Percentiles rank a stretch among this genome's conserved stretches.
Evolutionary conservation across 2,329 filamentous ascomycete genomes (phyloP).

Genomic region (Colletotrichum higginsianum): DNA sequence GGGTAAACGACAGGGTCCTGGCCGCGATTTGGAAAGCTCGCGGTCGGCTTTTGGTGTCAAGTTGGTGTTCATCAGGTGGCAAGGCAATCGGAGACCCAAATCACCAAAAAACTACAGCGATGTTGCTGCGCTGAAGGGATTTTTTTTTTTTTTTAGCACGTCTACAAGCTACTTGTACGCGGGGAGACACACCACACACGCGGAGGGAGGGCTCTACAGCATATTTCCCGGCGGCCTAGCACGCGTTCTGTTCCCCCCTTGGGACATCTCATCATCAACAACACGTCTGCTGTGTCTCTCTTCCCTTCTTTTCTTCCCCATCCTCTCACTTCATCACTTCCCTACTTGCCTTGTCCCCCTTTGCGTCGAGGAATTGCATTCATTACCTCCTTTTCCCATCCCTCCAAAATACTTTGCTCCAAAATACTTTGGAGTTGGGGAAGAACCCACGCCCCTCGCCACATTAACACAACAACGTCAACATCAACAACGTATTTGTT

Average conservation of each 20-base stretch:
- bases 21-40: slow-evolving; percentile 18
- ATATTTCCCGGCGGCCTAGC: not conserved
- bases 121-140: slow-evolving; percentile 5
- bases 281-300: not conserved
- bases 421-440: not conserved
- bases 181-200: not conserved
- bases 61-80: not conserved
- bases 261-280: not conserved
- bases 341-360: not conserved
- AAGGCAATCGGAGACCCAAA: not conserved
- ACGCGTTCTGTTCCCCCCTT: not conserved
- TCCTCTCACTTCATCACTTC: too few relatives aligned
- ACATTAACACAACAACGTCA: not conserved
- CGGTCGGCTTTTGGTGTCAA: not conserved
- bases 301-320: not conserved
- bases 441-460: not conserved
- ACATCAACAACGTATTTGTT: not conserved
- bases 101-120: not conserved
- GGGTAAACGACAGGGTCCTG: not conserved
- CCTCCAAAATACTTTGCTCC: not conserved
- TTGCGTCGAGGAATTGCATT: not conserved
- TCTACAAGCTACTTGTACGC: not conserved
- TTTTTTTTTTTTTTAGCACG: not conserved
- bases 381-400: not conserved
- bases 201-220: not conserved